A percentile compares a stretch with the other conserved stretches of the same genome.
Conservation (phyloP, 352 stramenopile genomes). For the Phytophthora hybrid region DNA sequence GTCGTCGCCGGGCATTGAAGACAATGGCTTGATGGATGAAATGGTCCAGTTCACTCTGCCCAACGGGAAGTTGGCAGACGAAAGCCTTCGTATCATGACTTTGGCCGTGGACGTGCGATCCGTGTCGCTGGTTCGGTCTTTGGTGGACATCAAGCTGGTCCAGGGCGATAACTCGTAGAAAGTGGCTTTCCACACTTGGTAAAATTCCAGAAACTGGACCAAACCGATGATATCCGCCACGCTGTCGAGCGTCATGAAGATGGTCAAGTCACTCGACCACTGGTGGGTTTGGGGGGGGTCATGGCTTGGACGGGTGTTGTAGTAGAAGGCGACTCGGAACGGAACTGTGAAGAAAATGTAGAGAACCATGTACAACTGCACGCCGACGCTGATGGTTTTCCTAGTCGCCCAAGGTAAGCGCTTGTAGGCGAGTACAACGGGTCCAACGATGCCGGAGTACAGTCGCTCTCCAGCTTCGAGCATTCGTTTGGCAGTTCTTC, state of each 20-base stretch:
- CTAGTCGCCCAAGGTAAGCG: constrained; percentile 18
- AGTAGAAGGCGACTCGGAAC: constrained; percentile 35
- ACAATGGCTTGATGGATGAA: constrained; percentile 40
- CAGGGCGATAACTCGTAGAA: constrained; percentile 56
- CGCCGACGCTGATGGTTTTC: constrained; percentile 18
- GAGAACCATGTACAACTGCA: constrained; percentile 23
- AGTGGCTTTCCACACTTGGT: constrained; percentile 42
- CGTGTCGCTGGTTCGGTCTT: constrained; percentile 41
- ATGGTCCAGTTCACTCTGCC: constrained; percentile 58
- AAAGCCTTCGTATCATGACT: background rate
- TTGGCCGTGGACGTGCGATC: constrained; percentile 4
- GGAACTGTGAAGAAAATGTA: constrained; percentile 38
- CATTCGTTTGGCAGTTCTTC: background rate
- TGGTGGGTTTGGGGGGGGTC: background rate
- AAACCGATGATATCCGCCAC: constrained; percentile 56
- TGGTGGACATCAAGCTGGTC: constrained; percentile 54
- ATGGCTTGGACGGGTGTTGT: constrained; percentile 3
- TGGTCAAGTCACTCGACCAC: constrained; percentile 57
- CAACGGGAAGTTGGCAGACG: constrained; percentile 17
- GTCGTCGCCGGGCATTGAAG: constrained; percentile 31
- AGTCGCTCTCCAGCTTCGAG: background rate
- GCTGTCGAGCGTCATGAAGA: constrained; percentile 49
- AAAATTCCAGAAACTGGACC: constrained; percentile 56
- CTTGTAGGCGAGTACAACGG: constrained; percentile 19
- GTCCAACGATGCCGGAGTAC: background rate